Evolutionary conservation across 495 filamentous ascomycete species (phyloP).

Genomic region (Durotheca rogersii): DNA sequence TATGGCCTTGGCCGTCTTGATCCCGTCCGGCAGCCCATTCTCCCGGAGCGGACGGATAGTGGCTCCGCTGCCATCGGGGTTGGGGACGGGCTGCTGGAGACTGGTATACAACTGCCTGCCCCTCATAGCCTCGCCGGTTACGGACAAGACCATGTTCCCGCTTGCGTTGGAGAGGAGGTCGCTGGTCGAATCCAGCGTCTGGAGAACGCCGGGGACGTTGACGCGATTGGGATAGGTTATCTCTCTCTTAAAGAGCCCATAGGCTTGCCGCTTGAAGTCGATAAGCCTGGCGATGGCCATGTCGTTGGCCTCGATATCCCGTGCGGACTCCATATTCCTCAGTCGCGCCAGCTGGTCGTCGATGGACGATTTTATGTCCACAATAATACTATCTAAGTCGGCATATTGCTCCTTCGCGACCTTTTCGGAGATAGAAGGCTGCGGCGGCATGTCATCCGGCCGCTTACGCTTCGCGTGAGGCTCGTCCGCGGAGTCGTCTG

Average conservation of each 20-base stretch:
- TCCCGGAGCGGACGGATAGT: slow-evolving; percentile 56
- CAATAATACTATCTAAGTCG: slow-evolving; percentile 46
- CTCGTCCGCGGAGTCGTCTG: slow-evolving; percentile 36
- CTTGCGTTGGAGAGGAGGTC: slow-evolving; percentile 32
- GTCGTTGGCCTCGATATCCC: slow-evolving; percentile 29
- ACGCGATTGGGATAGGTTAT: slow-evolving; percentile 38
- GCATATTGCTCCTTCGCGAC: slow-evolving; percentile 45
- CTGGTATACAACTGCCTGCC: slow-evolving; percentile 83
- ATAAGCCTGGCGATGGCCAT: slow-evolving; percentile 39
- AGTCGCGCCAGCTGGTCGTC: slow-evolving; percentile 45
- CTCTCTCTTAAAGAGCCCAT: slow-evolving; percentile 45
- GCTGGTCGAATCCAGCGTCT: slow-evolving; percentile 22
- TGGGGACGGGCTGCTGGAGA: slow-evolving; percentile 58
- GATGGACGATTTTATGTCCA: slow-evolving; percentile 44
- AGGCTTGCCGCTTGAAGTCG: slow-evolving; percentile 44
- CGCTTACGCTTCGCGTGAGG: slow-evolving; percentile 51
- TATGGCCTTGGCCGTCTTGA: slow-evolving; percentile 67
- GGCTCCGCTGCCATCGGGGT: slow-evolving; percentile 34
- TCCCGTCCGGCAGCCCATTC: slow-evolving; percentile 67
- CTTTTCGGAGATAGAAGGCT: slow-evolving; percentile 48
- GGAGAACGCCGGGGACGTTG: slow-evolving; percentile 12
- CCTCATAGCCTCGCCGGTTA: slow-evolving; percentile 68
- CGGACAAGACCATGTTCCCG: slow-evolving; percentile 64
- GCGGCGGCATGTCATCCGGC: slow-evolving; percentile 37
- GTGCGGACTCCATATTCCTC: slow-evolving; percentile 22